Evolutionary conservation across 768 basidiomycete genomes (phyloP).

Genomic region (Leccinum barrowsii): DNA sequence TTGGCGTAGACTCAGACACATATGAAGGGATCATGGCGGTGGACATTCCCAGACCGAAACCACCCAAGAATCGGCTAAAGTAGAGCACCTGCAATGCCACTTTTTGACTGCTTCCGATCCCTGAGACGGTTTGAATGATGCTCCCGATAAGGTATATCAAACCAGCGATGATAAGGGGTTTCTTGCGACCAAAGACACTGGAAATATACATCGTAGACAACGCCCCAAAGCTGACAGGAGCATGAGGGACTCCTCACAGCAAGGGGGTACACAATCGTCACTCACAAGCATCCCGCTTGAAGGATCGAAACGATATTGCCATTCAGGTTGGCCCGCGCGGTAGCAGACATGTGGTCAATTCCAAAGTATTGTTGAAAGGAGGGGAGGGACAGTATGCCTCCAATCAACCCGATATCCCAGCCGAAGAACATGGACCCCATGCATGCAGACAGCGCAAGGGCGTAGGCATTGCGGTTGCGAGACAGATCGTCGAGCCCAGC

Average conservation of each 20-base stretch:
- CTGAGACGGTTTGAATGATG: conserved; percentile 42
- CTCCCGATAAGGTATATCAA: conserved; percentile 47
- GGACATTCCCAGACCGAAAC: conserved; percentile 59
- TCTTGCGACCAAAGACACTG: conserved; percentile 43
- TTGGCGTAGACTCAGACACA: conserved; percentile 48
- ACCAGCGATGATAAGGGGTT: conserved; percentile 41
- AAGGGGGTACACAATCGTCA: neutral
- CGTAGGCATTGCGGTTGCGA: conserved; percentile 43
- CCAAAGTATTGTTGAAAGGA: conserved; percentile 51
- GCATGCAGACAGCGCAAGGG: conserved; percentile 41
- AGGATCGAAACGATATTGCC: conserved; percentile 53
- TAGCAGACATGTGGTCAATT: conserved; percentile 35
- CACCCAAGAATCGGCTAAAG: conserved; percentile 53
- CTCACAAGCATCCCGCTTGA: conserved; percentile 49
- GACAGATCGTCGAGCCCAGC: conserved; percentile 21
- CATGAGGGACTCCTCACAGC: neutral
- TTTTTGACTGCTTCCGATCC: conserved; percentile 36
- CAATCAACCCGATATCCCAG: conserved; percentile 50
- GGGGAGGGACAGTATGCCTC: conserved; percentile 43
- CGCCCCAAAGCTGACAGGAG: conserved; percentile 39
- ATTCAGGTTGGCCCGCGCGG: conserved; percentile 38
- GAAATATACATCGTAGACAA: conserved; percentile 40
- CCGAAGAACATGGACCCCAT: conserved; percentile 51
- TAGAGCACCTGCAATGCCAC: conserved; percentile 40
- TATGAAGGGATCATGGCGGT: conserved; percentile 49